Evolutionary conservation across 805 yeast species (phyloP).

Genomic region (Maudiozyma turicensis): DNA sequence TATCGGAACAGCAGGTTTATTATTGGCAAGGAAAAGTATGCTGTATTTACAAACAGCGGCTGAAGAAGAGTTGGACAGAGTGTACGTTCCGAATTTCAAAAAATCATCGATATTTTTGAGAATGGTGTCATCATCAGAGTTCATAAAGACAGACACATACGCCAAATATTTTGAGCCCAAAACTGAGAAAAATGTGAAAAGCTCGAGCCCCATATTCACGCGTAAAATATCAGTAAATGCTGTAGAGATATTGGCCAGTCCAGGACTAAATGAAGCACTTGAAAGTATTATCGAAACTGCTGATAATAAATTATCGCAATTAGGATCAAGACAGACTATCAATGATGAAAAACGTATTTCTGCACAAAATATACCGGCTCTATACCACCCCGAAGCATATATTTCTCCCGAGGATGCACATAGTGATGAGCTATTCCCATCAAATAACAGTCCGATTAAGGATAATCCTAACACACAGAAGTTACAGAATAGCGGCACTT

Average conservation of each 20-base stretch:
- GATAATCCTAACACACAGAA: background rate
- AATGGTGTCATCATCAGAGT: constrained; percentile 38
- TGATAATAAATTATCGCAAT: constrained; percentile 1
- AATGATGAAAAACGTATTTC: background rate
- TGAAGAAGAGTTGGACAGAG: constrained; percentile 40
- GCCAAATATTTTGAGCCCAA: constrained; percentile 11
- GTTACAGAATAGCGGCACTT: background rate
- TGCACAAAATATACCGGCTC: background rate
- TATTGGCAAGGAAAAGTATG: constrained; percentile 49
- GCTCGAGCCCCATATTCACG: constrained; percentile 12
- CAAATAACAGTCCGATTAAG: background rate
- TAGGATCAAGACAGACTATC: constrained; percentile 9
- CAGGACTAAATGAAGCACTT: constrained; percentile 28
- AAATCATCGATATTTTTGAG: constrained; percentile 46
- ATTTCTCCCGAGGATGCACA: background rate
- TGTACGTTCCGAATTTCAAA: constrained; percentile 53
- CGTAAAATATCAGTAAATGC: background rate
- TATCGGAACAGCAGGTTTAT: constrained; percentile 8
- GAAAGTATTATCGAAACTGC: constrained; percentile 22
- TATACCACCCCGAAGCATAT: background rate
- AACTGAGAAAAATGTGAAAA: background rate
- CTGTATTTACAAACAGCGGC: constrained; percentile 48
- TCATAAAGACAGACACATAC: constrained; percentile 23
- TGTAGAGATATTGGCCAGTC: constrained; percentile 13
- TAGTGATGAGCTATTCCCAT: background rate